These are phyloP conservation scores for Geoglossum cookeanum DNA, from an alignment of 2,329 filamentous ascomycete species.

Conservation along the genomic window DNA sequence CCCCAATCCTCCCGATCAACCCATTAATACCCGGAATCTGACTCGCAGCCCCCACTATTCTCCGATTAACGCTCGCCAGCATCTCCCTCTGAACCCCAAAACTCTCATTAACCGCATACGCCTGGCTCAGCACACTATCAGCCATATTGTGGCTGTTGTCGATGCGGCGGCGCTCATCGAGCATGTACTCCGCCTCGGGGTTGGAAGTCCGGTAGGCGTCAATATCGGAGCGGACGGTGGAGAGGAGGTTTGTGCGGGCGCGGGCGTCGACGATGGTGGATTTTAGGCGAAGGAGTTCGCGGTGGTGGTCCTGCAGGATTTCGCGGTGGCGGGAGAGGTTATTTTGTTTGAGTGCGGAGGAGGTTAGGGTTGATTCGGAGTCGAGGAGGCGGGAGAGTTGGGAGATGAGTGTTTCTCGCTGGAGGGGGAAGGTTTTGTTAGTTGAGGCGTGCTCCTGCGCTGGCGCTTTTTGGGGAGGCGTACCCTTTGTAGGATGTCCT, in stretches of 20 bases:
- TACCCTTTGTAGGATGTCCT: slow-evolving; percentile 71
- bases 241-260: slow-evolving; percentile 74
- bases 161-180: slow-evolving; percentile 67
- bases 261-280: slow-evolving; percentile 57
- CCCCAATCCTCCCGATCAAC: slow-evolving; percentile 78
- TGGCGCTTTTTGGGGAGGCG: slow-evolving; percentile 5
- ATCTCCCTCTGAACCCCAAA: slow-evolving; percentile 79
- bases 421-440: slow-evolving; percentile 8
- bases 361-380: slow-evolving; percentile 69
- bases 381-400: slow-evolving; percentile 82
- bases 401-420: slow-evolving; percentile 66
- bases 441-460: slow-evolving; percentile 5
- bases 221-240: slow-evolving; percentile 82
- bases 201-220: slow-evolving; percentile 69
- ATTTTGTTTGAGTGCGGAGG: slow-evolving; percentile 91
- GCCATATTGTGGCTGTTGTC: slow-evolving; percentile 81
- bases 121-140: slow-evolving; percentile 81
- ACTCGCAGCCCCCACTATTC: slow-evolving; percentile 75
- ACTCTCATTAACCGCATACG: slow-evolving; percentile 88
- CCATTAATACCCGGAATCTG: slow-evolving; percentile 87
- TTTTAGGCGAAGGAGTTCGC: slow-evolving; percentile 60
- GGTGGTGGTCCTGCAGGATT: slow-evolving; percentile 70
- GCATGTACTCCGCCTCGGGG: slow-evolving; percentile 93
- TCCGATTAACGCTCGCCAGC: slow-evolving; percentile 68
- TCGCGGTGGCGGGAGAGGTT: slow-evolving; percentile 84